Evolutionary conservation across 2,329 filamentous ascomycete genomes (phyloP), one percentile per base, ranked within the genome.

Genomic region (Colletotrichum scovillei): DNA sequence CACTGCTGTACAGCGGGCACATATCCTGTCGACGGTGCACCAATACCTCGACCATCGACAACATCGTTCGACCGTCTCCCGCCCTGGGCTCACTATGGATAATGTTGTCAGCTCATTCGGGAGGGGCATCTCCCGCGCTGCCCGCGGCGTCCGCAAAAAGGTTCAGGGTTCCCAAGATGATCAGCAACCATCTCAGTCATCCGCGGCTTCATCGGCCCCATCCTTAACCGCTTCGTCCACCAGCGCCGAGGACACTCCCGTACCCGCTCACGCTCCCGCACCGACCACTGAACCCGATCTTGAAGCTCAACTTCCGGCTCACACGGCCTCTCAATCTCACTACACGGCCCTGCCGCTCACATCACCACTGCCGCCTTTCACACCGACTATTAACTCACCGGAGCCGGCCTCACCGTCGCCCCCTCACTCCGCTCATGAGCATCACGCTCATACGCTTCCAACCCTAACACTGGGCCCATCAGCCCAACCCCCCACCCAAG

Each of bases 91-190:
- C 49, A 62, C 62, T 53, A 74, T 74, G 72, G 72, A 74, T 63
- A 68, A 71, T 49, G 57, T 62, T 28, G 68, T 67, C 28, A 69
- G 68, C 57, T 71, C 67, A 8, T 74, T 74, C 22, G 67, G 72
- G 32, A 71, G 68, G 55, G 63, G 68, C 57, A 67, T 74, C 63
- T 64, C 66, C 38, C 72, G 72, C 46, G 72, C 63, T 35, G 72
- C 72, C 22, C 72, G 72, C 38, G 38, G 72, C 28, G 53, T 74
- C 26, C 68, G 69, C 63, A 72, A 35, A 11, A 64, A 42, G 52
- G n/a, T 67, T n/a, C 72, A 70, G 16, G 68, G n/a, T 49, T 49
- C 42, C 42, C 42, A 49, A 49, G 42, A 49, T 22, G 68, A 63
- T 22, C 42, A 71, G 30, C 63, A 63, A 56, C 42, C 63, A 26